A percentile compares a stretch with the other conserved stretches of the same genome.
Evolutionary conservation across 148 eudicot genomes (phyloP).

Genomic region (Spergularia bocconei): DNA sequence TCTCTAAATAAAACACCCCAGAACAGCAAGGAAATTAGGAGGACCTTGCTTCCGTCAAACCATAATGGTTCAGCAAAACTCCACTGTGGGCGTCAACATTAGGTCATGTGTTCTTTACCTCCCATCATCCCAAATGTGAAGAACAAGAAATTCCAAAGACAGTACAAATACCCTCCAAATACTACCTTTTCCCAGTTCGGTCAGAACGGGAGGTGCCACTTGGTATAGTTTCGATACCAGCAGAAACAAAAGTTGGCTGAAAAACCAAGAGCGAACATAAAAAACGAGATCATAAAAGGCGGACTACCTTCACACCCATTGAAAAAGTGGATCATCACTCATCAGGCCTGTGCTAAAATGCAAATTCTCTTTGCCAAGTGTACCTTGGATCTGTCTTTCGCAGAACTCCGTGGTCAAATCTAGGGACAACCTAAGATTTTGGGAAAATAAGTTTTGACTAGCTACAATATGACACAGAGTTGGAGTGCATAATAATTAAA

Average conservation of each 20-base stretch:
- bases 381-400: slow-evolving; percentile 98
- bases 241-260: slow-evolving; percentile 9
- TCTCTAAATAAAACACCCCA: no score
- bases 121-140: neutral
- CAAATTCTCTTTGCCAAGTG: slow-evolving; percentile 93
- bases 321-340: slow-evolving; percentile 87
- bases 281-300: neutral
- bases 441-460: no score
- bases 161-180: no score
- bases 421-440: slow-evolving; percentile 79
- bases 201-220: slow-evolving; percentile 87
- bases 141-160: neutral
- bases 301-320: slow-evolving; percentile 44
- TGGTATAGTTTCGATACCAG: slow-evolving; percentile 91
- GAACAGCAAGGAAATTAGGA: neutral
- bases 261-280: no score
- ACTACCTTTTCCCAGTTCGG: slow-evolving; percentile 93
- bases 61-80: slow-evolving; percentile 84
- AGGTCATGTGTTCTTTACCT: slow-evolving; percentile 27
- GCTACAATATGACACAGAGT: no score
- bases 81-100: slow-evolving; percentile 83
- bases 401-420: slow-evolving; percentile 94
- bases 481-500: no score
- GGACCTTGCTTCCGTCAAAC: slow-evolving; percentile 95
- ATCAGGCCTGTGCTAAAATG: slow-evolving; percentile 85